These are phyloP conservation scores for Saturnispora ahearnii DNA, from an alignment of 805 yeast genomes.

Conservation along the genomic window DNA sequence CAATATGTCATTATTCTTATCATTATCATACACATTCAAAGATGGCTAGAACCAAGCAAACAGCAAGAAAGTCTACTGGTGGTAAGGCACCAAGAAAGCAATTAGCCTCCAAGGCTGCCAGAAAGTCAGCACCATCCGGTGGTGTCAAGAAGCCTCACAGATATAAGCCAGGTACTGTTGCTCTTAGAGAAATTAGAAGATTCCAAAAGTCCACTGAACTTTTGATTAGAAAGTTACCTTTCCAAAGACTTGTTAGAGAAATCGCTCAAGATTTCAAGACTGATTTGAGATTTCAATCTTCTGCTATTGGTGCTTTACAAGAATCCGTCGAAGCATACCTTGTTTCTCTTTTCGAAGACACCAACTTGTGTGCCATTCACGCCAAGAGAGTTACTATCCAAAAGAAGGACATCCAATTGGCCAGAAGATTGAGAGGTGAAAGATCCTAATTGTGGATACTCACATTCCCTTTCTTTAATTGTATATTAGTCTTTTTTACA, in stretches of 20 bases:
- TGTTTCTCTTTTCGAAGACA: conserved; percentile 93
- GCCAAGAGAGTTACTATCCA: conserved; percentile 98
- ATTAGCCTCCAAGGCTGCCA: conserved; percentile 85
- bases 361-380: conserved; percentile 96
- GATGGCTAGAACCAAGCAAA: conserved; percentile 92
- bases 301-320: conserved; percentile 96
- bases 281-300: conserved; percentile 92
- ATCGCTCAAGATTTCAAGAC: conserved; percentile 91
- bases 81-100: conserved; percentile 96
- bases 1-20: not conserved
- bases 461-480: conserved; percentile 10
- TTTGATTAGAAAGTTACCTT: conserved; percentile 91
- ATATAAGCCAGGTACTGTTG: conserved; percentile 96
- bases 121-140: conserved; percentile 90
- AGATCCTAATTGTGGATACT: conserved; percentile 48
- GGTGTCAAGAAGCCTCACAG: conserved; percentile 94
- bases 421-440: conserved; percentile 97
- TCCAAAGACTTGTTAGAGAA: conserved; percentile 95
- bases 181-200: conserved; percentile 94
- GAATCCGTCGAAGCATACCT: conserved; percentile 98
- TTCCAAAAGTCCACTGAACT: conserved; percentile 95
- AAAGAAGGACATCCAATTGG: conserved; percentile 96
- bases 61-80: conserved; percentile 92
- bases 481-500: conserved; percentile 17
- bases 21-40: conserved; percentile 2